These are phyloP conservation scores for Trapa incisa DNA, from an alignment of 345 rosid genomes.

Conservation along the genomic window DNA sequence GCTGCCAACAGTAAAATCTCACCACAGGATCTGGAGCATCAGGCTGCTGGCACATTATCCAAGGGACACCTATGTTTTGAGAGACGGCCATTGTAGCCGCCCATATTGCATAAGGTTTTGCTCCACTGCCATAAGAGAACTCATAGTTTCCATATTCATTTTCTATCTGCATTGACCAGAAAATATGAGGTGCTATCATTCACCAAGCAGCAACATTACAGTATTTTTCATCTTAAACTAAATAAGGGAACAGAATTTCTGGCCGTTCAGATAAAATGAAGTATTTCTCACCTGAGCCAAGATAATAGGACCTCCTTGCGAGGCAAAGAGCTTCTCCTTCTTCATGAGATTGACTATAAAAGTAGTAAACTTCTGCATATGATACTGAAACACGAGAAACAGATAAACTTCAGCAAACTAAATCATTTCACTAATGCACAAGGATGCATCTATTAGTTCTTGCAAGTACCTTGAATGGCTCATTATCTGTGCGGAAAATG, in stretches of 20 bases:
- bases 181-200: neutral
- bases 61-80: slow-evolving; percentile 77
- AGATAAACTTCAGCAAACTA: neutral
- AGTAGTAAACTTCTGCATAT: slow-evolving; percentile 76
- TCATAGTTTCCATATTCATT: slow-evolving; percentile 77
- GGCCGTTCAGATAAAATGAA: neutral
- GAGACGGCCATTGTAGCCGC: slow-evolving; percentile 87
- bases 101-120: slow-evolving; percentile 67
- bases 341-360: slow-evolving; percentile 68
- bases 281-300: slow-evolving; percentile 59
- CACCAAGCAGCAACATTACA: neutral
- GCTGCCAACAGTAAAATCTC: slow-evolving; percentile 11
- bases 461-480: slow-evolving; percentile 60
- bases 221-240: neutral
- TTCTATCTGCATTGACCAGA: slow-evolving; percentile 51
- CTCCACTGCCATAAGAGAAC: slow-evolving; percentile 53
- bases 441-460: neutral
- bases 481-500: slow-evolving; percentile 68
- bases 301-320: slow-evolving; percentile 96
- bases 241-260: slow-evolving; percentile 1
- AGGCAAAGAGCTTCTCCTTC: slow-evolving; percentile 79
- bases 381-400: slow-evolving; percentile 29
- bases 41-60: slow-evolving; percentile 87
- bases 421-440: neutral
- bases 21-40: slow-evolving; percentile 79